These are phyloP conservation scores for Leccinum broughii DNA, from an alignment of 768 basidiomycete genomes.

Conservation along the genomic window DNA sequence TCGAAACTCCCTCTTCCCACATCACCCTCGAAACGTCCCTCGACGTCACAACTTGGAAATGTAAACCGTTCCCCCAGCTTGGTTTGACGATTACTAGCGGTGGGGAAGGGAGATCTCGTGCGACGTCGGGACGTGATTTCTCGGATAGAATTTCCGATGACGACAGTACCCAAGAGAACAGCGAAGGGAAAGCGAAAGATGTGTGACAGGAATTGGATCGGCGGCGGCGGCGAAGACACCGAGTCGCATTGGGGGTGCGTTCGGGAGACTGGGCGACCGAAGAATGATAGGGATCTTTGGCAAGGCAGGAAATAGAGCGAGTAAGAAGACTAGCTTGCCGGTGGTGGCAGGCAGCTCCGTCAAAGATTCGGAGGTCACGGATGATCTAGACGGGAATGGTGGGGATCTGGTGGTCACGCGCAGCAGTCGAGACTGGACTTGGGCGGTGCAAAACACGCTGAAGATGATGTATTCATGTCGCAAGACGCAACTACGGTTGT, in stretches of 20 bases:
- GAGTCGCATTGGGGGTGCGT: slow-evolving; percentile 4
- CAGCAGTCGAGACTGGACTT: no score
- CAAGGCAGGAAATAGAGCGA: slow-evolving; percentile 33
- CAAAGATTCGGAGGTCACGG: slow-evolving; percentile 34
- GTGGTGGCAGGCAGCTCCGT: slow-evolving; percentile 48
- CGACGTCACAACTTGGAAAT: slow-evolving; percentile 7
- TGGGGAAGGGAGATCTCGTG: slow-evolving; percentile 28
- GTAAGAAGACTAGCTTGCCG: slow-evolving; percentile 45
- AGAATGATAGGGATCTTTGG: slow-evolving; percentile 25
- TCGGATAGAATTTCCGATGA: slow-evolving; percentile 24
- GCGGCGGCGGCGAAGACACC: not conserved
- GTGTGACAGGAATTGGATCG: slow-evolving; percentile 10
- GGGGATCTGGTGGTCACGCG: no score
- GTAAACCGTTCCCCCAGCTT: slow-evolving; percentile 4
- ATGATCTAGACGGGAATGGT: not conserved
- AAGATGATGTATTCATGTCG: no score
- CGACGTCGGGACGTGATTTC: slow-evolving; percentile 45
- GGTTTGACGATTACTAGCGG: slow-evolving; percentile 2
- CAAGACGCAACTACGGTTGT: no score
- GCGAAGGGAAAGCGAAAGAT: slow-evolving; percentile 21
- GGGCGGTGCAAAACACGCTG: no score
- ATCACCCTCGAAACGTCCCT: slow-evolving; percentile 22
- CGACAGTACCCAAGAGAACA: slow-evolving; percentile 3
- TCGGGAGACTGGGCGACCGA: slow-evolving; percentile 6
- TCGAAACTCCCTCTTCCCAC: slow-evolving; percentile 32